Base-by-base conservation (phyloP, 208 protist species). In the Wallacemonas sp. region DNA sequence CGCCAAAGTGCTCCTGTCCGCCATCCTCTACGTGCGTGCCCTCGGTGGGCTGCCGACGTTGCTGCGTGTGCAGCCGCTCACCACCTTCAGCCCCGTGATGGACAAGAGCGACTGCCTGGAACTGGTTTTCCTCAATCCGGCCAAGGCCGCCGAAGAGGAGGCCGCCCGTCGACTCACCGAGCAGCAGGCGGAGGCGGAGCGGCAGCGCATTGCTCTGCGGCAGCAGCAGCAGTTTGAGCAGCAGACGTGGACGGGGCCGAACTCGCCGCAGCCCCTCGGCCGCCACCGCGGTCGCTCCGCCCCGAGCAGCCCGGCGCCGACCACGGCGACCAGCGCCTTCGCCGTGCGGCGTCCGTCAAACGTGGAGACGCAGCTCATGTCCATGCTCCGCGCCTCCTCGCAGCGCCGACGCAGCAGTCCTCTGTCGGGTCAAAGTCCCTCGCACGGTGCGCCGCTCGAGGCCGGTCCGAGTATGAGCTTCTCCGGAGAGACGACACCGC, bases 51-150 rank as follows among this genome's bases (percentile, higher is more conserved):
- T 94, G 50, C 89, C 89, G 11, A 92, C 81, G 31, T 72, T 94
- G 39, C 66, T 92, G 26, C 89, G 84, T 28, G 86, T 85, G 16
- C 78, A 63, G 29, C 89, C 89, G 5, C 68, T 94, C 11, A 81
- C 76, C 10, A 76, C 75, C 22, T 74, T 82, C 64, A 86, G 83
- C 42, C 71, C 67, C 26, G 74, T 94, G 7, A 66, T 89, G 26
- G 89, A 83, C 65, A 94, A 92, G 79, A 77, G 85, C 54, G 81
- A 91, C 78, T 94, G 89, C 71, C 68, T 94, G 20, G 85, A 94
- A 63, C 83, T 94, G 48, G 74, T 92, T 29, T 94, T 94, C 32
- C 81, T 80, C 63, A 84, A 89, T 65, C 67, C 77, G 2, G 36
- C 41, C 18, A 57, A 66, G 8, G 65, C 64, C 2, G 57, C 67